Conservation (phyloP, 345 rosid species). For the Raphanus raphanistrum region DNA sequence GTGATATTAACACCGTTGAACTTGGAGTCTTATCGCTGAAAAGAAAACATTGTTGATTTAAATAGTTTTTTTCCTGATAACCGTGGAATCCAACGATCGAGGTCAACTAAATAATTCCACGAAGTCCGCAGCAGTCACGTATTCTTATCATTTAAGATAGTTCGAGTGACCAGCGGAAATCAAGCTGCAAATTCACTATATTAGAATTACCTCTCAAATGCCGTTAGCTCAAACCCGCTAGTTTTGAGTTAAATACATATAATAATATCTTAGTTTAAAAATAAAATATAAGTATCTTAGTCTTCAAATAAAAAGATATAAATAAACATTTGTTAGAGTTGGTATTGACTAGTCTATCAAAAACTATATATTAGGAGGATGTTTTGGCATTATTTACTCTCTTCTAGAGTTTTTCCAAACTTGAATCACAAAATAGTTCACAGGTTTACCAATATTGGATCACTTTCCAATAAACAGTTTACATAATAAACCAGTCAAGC, state of each 20-base stretch:
- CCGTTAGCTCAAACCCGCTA: too few relatives aligned
- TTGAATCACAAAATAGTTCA: neutral
- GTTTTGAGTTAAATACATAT: neutral
- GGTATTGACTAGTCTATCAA: neutral
- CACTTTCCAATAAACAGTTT: neutral
- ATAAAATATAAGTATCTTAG: neutral
- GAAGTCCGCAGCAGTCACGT: too few relatives aligned
- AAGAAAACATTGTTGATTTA: slow-evolving; percentile 9
- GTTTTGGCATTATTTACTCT: neutral
- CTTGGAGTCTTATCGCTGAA: slow-evolving; percentile 29
- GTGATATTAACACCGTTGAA: slow-evolving; percentile 30
- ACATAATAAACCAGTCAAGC: neutral
- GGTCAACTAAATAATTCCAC: too few relatives aligned
- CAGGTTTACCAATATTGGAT: neutral
- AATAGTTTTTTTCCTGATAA: neutral
- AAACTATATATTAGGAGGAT: neutral
- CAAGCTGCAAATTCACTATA: too few relatives aligned
- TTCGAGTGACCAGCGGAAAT: too few relatives aligned
- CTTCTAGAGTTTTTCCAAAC: neutral
- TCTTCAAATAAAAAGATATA: neutral
- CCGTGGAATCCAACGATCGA: too few relatives aligned
- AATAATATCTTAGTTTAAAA: neutral
- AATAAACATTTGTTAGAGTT: neutral
- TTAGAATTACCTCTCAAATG: too few relatives aligned
- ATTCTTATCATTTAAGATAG: too few relatives aligned